phyloP scores from a whole-genome alignment of 805 yeast genomes.

The Candida verbasci region DNA sequence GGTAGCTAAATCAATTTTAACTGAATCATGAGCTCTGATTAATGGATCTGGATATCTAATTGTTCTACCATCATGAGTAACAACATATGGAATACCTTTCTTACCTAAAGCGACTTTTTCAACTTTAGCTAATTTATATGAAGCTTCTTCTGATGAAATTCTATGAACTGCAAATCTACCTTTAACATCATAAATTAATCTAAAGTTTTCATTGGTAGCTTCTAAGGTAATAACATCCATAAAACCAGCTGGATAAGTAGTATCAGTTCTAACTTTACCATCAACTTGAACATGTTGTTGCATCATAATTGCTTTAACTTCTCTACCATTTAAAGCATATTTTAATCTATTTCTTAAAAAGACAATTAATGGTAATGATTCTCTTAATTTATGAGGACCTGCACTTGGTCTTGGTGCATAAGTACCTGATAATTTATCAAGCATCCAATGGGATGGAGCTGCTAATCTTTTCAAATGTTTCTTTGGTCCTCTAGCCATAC shows the following conservation, averaged over 20 bases:
- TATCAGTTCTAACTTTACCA: conserved; percentile 98
- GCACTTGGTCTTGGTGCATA: conserved; percentile 99
- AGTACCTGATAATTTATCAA: conserved; percentile 99
- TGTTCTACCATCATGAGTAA: conserved; percentile 99
- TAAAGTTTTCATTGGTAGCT: conserved; percentile 99
- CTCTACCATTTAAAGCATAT: conserved; percentile 99
- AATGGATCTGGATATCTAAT: conserved; percentile 99
- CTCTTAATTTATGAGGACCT: conserved; percentile 99
- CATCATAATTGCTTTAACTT: conserved; percentile 96
- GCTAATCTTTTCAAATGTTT: conserved; percentile 99
- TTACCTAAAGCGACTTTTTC: conserved; percentile 98
- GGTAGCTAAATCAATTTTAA: conserved; percentile 91
- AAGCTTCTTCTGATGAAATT: conserved; percentile 97
- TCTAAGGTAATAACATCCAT: conserved; percentile 97
- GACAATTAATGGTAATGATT: conserved; percentile 94
- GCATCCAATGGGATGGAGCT: conserved; percentile 99
- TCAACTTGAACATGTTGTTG: conserved; percentile 98
- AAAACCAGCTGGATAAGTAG: conserved; percentile 99
- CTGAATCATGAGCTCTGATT: conserved; percentile 96
- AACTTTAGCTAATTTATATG: conserved; percentile 97
- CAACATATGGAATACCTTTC: conserved; percentile 97
- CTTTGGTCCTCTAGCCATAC: conserved; percentile 49
- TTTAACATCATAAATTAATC: conserved; percentile 96
- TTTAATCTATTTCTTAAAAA: conserved; percentile 98
- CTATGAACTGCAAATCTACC: conserved; percentile 99